These are phyloP conservation scores for Eutrema japonicum DNA, from an alignment of 345 rosid species.

Conservation along the genomic window DNA sequence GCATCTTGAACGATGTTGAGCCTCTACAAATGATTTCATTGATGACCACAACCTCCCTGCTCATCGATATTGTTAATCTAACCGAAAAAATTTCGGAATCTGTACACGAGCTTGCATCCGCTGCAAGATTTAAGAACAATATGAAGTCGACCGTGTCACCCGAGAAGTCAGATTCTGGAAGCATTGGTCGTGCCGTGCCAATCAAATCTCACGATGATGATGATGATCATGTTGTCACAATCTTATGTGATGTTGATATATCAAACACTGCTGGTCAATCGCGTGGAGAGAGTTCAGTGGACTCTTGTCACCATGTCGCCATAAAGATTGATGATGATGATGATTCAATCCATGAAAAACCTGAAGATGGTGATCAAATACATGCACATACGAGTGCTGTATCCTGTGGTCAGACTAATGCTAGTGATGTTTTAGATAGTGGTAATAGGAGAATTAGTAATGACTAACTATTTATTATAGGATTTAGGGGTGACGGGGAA, in stretches of 20 bases:
- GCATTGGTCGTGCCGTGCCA: slow-evolving; percentile 12
- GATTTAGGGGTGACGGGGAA: not conserved
- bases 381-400: slow-evolving; percentile 30
- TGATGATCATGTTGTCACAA: slow-evolving; percentile 35
- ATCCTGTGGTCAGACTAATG: slow-evolving; percentile 4
- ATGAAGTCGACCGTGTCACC: slow-evolving; percentile 39
- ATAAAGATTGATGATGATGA: slow-evolving; percentile 25
- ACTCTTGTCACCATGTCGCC: slow-evolving; percentile 27
- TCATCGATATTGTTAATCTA: slow-evolving; percentile 58
- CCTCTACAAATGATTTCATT: slow-evolving; percentile 50
- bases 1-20: slow-evolving; percentile 50
- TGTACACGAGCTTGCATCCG: slow-evolving; percentile 56
- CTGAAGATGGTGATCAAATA: slow-evolving; percentile 26
- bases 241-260: slow-evolving; percentile 30
- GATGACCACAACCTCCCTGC: slow-evolving; percentile 59
- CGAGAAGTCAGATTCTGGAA: slow-evolving; percentile 32
- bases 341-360: slow-evolving; percentile 24
- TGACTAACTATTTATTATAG: slow-evolving; percentile 21
- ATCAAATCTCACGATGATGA: slow-evolving; percentile 1
- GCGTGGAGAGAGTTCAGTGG: slow-evolving; percentile 29
- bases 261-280: slow-evolving; percentile 24
- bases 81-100: slow-evolving; percentile 58
- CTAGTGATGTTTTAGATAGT: slow-evolving; percentile 21
- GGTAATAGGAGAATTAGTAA: not conserved
- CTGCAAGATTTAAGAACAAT: slow-evolving; percentile 52